phyloP scores from a whole-genome alignment of 2,329 filamentous ascomycete species.

The Cordyceps javanica region DNA sequence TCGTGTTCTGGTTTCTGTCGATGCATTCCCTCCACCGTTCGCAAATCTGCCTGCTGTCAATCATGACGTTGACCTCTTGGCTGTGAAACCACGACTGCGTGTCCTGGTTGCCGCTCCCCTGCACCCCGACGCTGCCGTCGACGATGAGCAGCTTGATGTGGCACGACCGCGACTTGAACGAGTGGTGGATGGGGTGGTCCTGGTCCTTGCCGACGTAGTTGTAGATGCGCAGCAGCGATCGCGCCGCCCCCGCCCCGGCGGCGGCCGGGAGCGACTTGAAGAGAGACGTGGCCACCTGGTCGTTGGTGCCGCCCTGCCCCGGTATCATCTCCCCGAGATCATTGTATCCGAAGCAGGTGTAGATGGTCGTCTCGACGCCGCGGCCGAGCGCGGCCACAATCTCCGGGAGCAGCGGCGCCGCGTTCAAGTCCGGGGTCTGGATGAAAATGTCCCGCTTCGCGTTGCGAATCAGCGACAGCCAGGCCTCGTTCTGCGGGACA shows the following conservation, averaged over 20 bases:
- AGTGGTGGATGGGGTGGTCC: slow-evolving; percentile 58
- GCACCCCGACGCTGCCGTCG: slow-evolving; percentile 61
- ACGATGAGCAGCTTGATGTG: slow-evolving; percentile 75
- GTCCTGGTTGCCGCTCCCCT: slow-evolving; percentile 74
- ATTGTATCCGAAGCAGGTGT: slow-evolving; percentile 74
- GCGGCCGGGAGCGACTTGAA: slow-evolving; percentile 45
- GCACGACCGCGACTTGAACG: slow-evolving; percentile 59
- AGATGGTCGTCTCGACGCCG: slow-evolving; percentile 62
- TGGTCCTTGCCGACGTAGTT: slow-evolving; percentile 75
- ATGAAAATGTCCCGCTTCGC: slow-evolving; percentile 64
- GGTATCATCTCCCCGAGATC: slow-evolving; percentile 71
- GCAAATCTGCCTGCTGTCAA: slow-evolving; percentile 60
- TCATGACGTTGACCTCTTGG: slow-evolving; percentile 71
- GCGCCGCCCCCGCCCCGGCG: slow-evolving; percentile 26
- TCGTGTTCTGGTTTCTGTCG: slow-evolving; percentile 61
- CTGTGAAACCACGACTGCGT: slow-evolving; percentile 75
- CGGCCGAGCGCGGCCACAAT: slow-evolving; percentile 59
- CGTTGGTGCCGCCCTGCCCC: slow-evolving; percentile 69
- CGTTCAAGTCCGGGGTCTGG: slow-evolving; percentile 72
- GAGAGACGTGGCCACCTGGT: slow-evolving; percentile 58
- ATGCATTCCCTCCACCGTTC: slow-evolving; percentile 55
- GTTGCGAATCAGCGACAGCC: slow-evolving; percentile 62
- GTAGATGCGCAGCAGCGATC: slow-evolving; percentile 47
- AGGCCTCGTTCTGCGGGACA: slow-evolving; percentile 71
- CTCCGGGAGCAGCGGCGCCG: slow-evolving; percentile 57